These are phyloP conservation scores for Cladosporium sp. DNA, from an alignment of 2,329 filamentous ascomycete genomes.

Conservation along the genomic window DNA sequence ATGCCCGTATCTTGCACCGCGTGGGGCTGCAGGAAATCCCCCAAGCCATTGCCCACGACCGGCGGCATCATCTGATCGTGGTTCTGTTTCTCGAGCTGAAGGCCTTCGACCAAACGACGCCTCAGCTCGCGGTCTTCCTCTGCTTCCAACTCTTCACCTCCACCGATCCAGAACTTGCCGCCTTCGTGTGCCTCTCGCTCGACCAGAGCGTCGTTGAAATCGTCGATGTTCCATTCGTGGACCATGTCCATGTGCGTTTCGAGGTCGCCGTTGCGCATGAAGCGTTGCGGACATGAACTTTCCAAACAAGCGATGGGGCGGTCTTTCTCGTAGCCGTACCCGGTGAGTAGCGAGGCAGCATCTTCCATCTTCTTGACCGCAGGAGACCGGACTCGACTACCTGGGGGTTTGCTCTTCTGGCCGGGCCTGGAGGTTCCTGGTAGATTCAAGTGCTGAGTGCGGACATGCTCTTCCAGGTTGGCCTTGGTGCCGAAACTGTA, in stretches of 20 bases:
- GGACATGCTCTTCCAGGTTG: slow-evolving; percentile 77
- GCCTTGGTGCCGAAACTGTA: slow-evolving; percentile 72
- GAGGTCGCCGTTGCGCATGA: slow-evolving; percentile 56
- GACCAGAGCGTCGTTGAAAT: slow-evolving; percentile 32
- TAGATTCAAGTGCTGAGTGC: slow-evolving; percentile 65
- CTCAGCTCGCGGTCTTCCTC: slow-evolving; percentile 9
- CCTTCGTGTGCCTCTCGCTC: slow-evolving; percentile 39
- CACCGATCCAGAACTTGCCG: slow-evolving; percentile 46
- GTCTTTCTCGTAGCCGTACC: slow-evolving; percentile 51
- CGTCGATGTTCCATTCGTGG: slow-evolving; percentile 38
- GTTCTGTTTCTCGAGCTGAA: slow-evolving; percentile 5
- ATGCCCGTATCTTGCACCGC: neutral
- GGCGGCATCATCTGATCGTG: slow-evolving; percentile 1
- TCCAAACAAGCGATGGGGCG: slow-evolving; percentile 51
- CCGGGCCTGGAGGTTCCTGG: slow-evolving; percentile 11
- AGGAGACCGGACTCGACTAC: neutral
- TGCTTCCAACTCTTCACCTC: slow-evolving; percentile 19
- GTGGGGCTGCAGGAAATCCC: neutral
- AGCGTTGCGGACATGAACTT: slow-evolving; percentile 49
- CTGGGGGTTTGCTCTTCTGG: slow-evolving; percentile 12
- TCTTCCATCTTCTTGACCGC: neutral
- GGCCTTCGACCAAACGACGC: slow-evolving; percentile 7
- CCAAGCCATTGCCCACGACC: slow-evolving; percentile 2
- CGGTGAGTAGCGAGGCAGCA: slow-evolving; percentile 44
- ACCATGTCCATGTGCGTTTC: slow-evolving; percentile 50